Evolutionary conservation across 495 filamentous ascomycete species (phyloP).

Genomic region (Saxispiralis lemnorum): DNA sequence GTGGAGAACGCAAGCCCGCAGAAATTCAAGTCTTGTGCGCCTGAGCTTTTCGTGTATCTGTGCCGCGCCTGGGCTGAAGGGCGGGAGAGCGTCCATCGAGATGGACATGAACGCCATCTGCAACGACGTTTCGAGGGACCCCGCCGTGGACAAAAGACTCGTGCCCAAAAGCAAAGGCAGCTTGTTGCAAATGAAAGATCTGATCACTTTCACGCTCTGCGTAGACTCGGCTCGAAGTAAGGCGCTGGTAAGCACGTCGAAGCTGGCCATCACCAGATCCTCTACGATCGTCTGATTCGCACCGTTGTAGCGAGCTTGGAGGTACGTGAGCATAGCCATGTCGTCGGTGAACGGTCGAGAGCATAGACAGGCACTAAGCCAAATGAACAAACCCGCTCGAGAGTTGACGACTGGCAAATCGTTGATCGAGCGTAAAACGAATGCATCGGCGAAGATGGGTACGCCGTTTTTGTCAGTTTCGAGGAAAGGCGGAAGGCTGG

Average conservation of each 20-base stretch:
- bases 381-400: conserved; percentile 84
- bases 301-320: conserved; percentile 70
- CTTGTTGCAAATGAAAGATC: conserved; percentile 88
- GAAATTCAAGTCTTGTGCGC: conserved; percentile 42
- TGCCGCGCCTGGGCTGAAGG: conserved; percentile 56
- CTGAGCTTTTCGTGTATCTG: conserved; percentile 40
- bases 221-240: conserved; percentile 60
- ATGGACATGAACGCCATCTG: conserved; percentile 62
- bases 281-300: conserved; percentile 57
- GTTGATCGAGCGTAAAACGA: conserved; percentile 28
- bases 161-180: conserved; percentile 58
- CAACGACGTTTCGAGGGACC: conserved; percentile 62
- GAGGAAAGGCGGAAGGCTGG: conserved; percentile 8
- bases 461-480: conserved; percentile 7
- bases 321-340: conserved; percentile 51
- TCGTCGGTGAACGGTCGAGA: conserved; percentile 76
- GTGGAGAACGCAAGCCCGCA: conserved; percentile 80
- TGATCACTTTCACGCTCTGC: conserved; percentile 57
- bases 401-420: conserved; percentile 55
- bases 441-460: conserved; percentile 4
- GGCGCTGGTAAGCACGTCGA: conserved; percentile 76
- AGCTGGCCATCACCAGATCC: conserved; percentile 71
- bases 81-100: conserved; percentile 55
- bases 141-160: conserved; percentile 40
- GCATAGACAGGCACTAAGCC: conserved; percentile 64